These are phyloP conservation scores for Collybia sordida DNA, from an alignment of 768 basidiomycete species.

Conservation along the genomic window DNA sequence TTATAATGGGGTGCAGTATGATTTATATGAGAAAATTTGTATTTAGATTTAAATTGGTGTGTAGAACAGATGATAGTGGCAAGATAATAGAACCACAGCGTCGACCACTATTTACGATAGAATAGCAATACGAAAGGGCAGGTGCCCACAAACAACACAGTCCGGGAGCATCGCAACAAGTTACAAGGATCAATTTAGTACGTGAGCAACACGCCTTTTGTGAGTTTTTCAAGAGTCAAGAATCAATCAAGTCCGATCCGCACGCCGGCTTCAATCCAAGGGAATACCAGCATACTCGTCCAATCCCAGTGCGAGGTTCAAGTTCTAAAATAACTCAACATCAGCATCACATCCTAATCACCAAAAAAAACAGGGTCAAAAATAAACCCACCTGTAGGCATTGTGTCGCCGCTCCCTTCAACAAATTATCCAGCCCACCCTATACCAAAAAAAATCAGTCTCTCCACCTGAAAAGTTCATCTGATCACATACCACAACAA, in stretches of 20 bases:
- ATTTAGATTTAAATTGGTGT: no score
- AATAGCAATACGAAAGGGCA: no score
- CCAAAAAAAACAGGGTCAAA: no score
- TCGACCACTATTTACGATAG: no score
- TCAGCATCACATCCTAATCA: not conserved
- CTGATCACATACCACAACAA: constrained; percentile 90
- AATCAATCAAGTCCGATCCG: not conserved
- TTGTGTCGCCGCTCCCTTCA: constrained; percentile 99
- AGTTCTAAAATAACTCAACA: constrained; percentile 51
- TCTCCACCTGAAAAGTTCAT: no score
- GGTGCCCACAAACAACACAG: no score
- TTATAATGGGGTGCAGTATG: no score
- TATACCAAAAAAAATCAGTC: constrained; percentile 33
- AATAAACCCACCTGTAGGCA: constrained; percentile 76
- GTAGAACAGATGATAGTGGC: no score
- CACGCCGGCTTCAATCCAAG: constrained; percentile 16
- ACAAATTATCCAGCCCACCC: constrained; percentile 94
- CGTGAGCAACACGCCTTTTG: not conserved
- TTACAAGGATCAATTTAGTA: no score
- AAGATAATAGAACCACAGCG: no score
- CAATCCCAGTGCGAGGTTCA: constrained; percentile 87
- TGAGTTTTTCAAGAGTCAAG: not conserved
- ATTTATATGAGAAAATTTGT: no score
- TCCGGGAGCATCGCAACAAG: no score
- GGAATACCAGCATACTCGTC: constrained; percentile 85